phyloP scores from a whole-genome alignment of 208 protist species.

The Trypanosomatidae sp. region DNA sequence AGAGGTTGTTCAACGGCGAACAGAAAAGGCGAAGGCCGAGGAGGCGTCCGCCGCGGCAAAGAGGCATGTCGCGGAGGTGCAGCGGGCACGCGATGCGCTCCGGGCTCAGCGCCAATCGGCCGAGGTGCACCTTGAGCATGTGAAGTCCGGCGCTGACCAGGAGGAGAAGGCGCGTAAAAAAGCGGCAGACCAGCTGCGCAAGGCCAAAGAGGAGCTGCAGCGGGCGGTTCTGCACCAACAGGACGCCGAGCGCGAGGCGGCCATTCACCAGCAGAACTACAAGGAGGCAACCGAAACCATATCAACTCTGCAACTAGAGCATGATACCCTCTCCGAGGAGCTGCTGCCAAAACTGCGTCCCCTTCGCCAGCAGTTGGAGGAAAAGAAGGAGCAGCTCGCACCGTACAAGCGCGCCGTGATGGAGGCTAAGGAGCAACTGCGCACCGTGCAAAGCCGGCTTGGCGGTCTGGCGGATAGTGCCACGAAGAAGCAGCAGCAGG shows the following conservation, averaged over 20 bases:
- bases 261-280: constrained; percentile 83
- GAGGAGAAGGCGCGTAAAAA: constrained; percentile 74
- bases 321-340: constrained; percentile 70
- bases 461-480: constrained; percentile 35
- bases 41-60: constrained; percentile 57
- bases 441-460: constrained; percentile 49
- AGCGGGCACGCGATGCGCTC: constrained; percentile 62
- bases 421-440: constrained; percentile 54
- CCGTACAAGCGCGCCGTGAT: constrained; percentile 87
- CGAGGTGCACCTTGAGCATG: constrained; percentile 71
- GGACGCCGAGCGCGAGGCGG: constrained; percentile 78
- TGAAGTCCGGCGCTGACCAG: constrained; percentile 70
- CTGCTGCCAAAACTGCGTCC: constrained; percentile 75
- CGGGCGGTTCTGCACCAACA: constrained; percentile 79
- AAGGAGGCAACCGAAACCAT: constrained; percentile 58
- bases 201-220: constrained; percentile 80
- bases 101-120: constrained; percentile 56
- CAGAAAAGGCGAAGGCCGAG: constrained; percentile 51
- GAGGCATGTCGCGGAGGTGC: constrained; percentile 58
- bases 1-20: constrained; percentile 35
- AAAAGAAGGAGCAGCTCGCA: constrained; percentile 86
- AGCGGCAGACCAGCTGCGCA: constrained; percentile 76
- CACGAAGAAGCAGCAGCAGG: constrained; percentile 31
- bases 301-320: constrained; percentile 41
- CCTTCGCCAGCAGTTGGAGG: constrained; percentile 93